Evolutionary conservation across 768 basidiomycete species (phyloP).

Genomic region (Cystoderma amianthinum): DNA sequence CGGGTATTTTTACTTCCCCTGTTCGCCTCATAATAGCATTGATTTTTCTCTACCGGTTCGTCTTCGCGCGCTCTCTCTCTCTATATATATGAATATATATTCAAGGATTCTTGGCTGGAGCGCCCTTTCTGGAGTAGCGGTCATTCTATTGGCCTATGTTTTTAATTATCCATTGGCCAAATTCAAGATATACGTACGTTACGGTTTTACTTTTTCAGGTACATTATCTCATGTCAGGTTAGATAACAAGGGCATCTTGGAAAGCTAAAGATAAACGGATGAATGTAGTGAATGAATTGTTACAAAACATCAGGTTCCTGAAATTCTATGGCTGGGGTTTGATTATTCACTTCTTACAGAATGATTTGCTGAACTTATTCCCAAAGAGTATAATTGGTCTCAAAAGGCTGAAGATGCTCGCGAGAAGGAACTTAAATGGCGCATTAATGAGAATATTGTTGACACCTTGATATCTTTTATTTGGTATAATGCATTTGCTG

Average conservation of each 20-base stretch:
- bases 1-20: conserved; percentile 55
- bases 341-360: conserved; percentile 4
- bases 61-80: neutral
- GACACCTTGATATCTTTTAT: conserved; percentile 62
- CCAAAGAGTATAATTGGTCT: conserved; percentile 55
- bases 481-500: conserved; percentile 32
- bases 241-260: conserved; percentile 54
- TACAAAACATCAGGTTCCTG: conserved; percentile 67
- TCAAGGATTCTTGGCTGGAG: conserved; percentile 72
- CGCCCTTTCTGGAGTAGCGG: conserved; percentile 61
- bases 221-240: neutral
- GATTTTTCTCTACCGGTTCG: conserved; percentile 59
- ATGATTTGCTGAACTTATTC: conserved; percentile 1
- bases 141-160: conserved; percentile 53
- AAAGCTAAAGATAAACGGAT: conserved; percentile 64
- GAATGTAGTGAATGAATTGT: conserved; percentile 67
- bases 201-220: neutral
- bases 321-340: conserved; percentile 76
- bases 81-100: conserved; percentile 6
- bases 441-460: conserved; percentile 56
- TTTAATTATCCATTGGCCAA: conserved; percentile 66
- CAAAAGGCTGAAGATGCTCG: conserved; percentile 42
- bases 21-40: conserved; percentile 60
- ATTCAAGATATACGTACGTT: conserved; percentile 53
- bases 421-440: conserved; percentile 60